Base-by-base conservation (phyloP, 805 yeast species). In the Yamadazyma nakazawae region DNA sequence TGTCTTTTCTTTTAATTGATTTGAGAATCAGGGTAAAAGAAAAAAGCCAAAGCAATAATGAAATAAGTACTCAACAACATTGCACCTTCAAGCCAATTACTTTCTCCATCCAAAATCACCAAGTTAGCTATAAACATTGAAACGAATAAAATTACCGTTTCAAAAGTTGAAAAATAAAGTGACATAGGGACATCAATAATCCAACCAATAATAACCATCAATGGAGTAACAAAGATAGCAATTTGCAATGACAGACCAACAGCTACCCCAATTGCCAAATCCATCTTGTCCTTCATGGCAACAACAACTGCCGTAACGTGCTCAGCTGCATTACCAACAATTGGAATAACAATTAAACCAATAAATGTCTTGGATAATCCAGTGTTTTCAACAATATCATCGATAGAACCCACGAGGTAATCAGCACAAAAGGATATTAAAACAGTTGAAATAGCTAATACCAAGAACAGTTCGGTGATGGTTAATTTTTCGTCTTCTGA, bases 291-390 rank as follows among this genome's bases (percentile, higher is more conserved):
- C 69, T 90, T 90, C 78, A 83, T 81, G 18, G 99, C 98, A 41
- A 94, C 98, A 51, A 89, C 79, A 32, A 94, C 85, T 2, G 98
- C 96, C 16, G 99, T 94, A 43, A 89, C 98, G 66, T 94, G 99
- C 67, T 94, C 99, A 11, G 98, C 98, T 2, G 99, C 99, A 60
- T 94, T 94, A 47, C 98, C 99, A 24, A 94, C 98, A 52, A 94
- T 92, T 35, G 99, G 99, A 52, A 94, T 85, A 39, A 94, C 81
- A 56, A 94, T 85, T 55, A 94, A 75, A 63, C 98, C 98, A 59
- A 94, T 89, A 59, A 94, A 94, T 0, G 98, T 90, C 77, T 92
- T 91, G 37, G 96, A 87, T 45, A 94, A 74, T 3, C 96, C 96
- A 2, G 96, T 81, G 26, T 81, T 70, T 48, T 74, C 87, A 32